phyloP scores from a whole-genome alignment of 495 filamentous ascomycete genomes.

The Hyaloscypha variabilis region DNA sequence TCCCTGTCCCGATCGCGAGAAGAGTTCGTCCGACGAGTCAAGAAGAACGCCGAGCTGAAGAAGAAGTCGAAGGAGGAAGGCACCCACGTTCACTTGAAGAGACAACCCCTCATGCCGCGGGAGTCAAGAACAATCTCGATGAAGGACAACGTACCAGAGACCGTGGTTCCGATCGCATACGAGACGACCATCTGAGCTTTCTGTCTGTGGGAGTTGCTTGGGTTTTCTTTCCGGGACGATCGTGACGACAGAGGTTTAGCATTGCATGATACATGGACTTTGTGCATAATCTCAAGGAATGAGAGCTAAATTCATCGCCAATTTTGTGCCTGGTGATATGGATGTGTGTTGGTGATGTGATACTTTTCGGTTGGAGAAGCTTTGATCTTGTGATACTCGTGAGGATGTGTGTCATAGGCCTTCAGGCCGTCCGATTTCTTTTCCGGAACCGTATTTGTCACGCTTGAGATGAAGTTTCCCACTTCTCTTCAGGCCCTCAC shows the following conservation, averaged over 20 bases:
- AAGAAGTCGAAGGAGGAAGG: slow-evolving; percentile 89
- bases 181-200: slow-evolving; percentile 92
- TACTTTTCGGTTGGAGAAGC: not conserved
- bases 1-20: slow-evolving; percentile 89
- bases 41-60: slow-evolving; percentile 91
- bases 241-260: slow-evolving; percentile 27
- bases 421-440: not conserved
- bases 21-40: slow-evolving; percentile 94
- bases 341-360: slow-evolving; percentile 10
- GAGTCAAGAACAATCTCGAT: slow-evolving; percentile 74
- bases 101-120: slow-evolving; percentile 79
- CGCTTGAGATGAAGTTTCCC: slow-evolving; percentile 21
- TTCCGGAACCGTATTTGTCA: slow-evolving; percentile 28
- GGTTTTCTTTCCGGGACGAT: slow-evolving; percentile 33
- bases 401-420: not conserved
- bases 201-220: slow-evolving; percentile 33
- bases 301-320: slow-evolving; percentile 33
- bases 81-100: slow-evolving; percentile 84
- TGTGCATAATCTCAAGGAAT: slow-evolving; percentile 34
- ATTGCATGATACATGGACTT: slow-evolving; percentile 32
- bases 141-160: slow-evolving; percentile 84
- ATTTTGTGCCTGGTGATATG: slow-evolving; percentile 13
- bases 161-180: slow-evolving; percentile 87
- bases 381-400: no score
- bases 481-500: slow-evolving; percentile 29